Conservation (phyloP, 257 asterid species). For the Schizonepeta tenuifolia region DNA sequence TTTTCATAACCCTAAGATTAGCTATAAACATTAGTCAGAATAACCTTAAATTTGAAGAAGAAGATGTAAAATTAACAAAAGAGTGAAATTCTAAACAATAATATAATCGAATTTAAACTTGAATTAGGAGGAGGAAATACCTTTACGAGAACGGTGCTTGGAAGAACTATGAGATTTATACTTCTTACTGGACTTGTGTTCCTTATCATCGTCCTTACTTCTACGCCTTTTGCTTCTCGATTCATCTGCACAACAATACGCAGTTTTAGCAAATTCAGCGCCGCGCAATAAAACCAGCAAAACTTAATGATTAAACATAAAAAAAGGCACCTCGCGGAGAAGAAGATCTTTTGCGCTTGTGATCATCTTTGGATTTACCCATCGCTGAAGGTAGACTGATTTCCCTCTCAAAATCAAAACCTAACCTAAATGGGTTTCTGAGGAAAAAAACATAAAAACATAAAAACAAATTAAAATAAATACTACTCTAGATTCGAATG, state of each 20-base stretch:
- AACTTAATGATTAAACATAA: not conserved
- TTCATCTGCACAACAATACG: conserved; percentile 43
- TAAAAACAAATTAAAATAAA: not conserved
- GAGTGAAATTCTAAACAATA: not conserved
- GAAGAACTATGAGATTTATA: conserved; percentile 56
- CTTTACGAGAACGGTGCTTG: conserved; percentile 55
- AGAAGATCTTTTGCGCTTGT: conserved; percentile 47
- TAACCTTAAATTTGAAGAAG: not conserved
- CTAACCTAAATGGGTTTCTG: conserved; percentile 23
- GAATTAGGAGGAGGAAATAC: conserved; percentile 31
- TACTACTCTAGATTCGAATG: not conserved
- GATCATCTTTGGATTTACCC: conserved; percentile 51
- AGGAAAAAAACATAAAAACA: not conserved
- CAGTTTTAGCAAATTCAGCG: not conserved
- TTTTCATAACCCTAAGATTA: not conserved
- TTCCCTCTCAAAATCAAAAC: conserved; percentile 31
- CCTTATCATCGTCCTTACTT: conserved; percentile 49
- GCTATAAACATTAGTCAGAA: not conserved
- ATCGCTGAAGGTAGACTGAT: conserved; percentile 34
- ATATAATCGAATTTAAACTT: not conserved
- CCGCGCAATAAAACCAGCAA: not conserved
- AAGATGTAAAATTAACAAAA: conserved; percentile 1
- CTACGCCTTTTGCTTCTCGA: conserved; percentile 42
- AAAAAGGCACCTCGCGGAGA: conserved; percentile 33
- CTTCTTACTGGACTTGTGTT: conserved; percentile 47